These are phyloP conservation scores for Nemania sp. DNA, from an alignment of 2,329 filamentous ascomycete species.

Conservation along the genomic window DNA sequence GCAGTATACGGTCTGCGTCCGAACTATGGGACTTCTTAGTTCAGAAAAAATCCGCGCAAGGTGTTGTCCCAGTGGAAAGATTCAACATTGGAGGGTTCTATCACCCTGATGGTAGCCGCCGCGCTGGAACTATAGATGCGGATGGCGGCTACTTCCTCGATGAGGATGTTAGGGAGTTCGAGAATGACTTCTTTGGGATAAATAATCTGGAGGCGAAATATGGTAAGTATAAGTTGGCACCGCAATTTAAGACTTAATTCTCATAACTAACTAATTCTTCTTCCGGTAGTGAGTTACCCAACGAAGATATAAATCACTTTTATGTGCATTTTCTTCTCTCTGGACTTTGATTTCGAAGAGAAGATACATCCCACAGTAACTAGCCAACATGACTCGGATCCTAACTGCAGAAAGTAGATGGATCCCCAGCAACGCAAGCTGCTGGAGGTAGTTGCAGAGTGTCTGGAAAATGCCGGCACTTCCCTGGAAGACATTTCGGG, in stretches of 20 bases:
- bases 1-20: constrained; percentile 32
- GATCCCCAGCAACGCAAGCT: constrained; percentile 52
- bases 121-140: constrained; percentile 25
- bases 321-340: too few relatives aligned
- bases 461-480: constrained; percentile 38
- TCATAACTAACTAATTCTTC: too few relatives aligned
- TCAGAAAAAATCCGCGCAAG: constrained; percentile 35
- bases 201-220: constrained; percentile 28
- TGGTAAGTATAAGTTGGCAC: background rate
- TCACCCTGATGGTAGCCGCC: constrained; percentile 25
- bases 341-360: too few relatives aligned
- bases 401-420: background rate
- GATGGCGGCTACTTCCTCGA: constrained; percentile 49
- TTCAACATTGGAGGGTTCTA: constrained; percentile 44
- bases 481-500: constrained; percentile 32
- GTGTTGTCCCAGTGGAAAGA: constrained; percentile 33
- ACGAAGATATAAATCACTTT: background rate
- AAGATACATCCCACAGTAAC: too few relatives aligned
- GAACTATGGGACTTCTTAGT: constrained; percentile 43
- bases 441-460: constrained; percentile 53
- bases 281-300: background rate
- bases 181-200: constrained; percentile 16
- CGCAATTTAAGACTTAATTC: background rate
- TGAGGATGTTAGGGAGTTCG: constrained; percentile 24
- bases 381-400: too few relatives aligned